Conservation (phyloP, 1,284 basidiomycete species). For the Heterobasidion occidentale region DNA sequence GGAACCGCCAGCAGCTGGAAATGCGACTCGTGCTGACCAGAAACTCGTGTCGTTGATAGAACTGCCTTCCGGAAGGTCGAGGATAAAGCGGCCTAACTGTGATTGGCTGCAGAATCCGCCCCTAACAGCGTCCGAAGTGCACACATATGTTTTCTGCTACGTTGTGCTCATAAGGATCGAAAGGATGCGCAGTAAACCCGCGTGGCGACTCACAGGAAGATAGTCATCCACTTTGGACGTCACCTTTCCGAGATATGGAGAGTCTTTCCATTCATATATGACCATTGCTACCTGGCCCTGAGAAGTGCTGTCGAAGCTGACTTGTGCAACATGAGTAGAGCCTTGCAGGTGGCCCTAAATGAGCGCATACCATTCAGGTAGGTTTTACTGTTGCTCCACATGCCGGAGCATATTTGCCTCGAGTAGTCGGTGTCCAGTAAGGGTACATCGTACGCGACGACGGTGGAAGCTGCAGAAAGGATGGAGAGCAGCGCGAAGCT, state of each 20-base stretch:
- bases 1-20: slow-evolving; percentile 24
- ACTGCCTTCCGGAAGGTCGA: slow-evolving; percentile 57
- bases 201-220: slow-evolving; percentile 51
- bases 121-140: slow-evolving; percentile 69
- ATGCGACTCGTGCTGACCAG: slow-evolving; percentile 66
- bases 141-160: slow-evolving; percentile 86
- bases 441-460: slow-evolving; percentile 50
- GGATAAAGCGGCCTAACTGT: slow-evolving; percentile 81
- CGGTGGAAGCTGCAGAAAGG: slow-evolving; percentile 17
- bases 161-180: slow-evolving; percentile 10
- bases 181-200: slow-evolving; percentile 1
- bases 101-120: slow-evolving; percentile 62
- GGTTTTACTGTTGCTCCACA: slow-evolving; percentile 79
- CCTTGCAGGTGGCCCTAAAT: not conserved
- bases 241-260: slow-evolving; percentile 72
- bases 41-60: slow-evolving; percentile 66
- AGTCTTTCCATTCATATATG: slow-evolving; percentile 93
- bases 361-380: slow-evolving; percentile 73
- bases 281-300: slow-evolving; percentile 90
- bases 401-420: slow-evolving; percentile 90
- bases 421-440: slow-evolving; percentile 71
- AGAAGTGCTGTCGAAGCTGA: slow-evolving; percentile 75
- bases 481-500: slow-evolving; percentile 23
- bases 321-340: slow-evolving; percentile 31
- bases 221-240: slow-evolving; percentile 50